Evolutionary conservation across 2,329 filamentous ascomycete species (phyloP).

Genomic region (Colletotrichum kahawae): DNA sequence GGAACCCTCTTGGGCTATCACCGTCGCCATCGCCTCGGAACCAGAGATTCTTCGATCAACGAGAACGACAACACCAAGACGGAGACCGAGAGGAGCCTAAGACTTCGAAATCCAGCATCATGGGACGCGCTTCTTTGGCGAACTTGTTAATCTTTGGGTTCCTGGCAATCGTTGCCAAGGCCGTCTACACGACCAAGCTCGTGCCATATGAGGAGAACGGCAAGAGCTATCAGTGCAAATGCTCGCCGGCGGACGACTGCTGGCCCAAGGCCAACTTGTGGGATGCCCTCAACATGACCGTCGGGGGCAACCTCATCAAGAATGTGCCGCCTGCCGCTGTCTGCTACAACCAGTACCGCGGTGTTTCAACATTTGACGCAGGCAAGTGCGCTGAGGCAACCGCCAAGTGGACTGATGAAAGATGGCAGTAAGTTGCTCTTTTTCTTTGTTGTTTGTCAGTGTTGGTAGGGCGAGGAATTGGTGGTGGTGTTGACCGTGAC

Average conservation of each 20-base stretch:
- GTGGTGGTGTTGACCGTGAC: neutral
- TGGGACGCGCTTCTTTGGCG: neutral
- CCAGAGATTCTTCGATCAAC: neutral
- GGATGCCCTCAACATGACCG: slow-evolving; percentile 49
- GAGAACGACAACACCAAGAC: neutral
- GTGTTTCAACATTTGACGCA: slow-evolving; percentile 39
- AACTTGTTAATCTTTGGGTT: neutral
- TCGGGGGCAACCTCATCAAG: slow-evolving; percentile 51
- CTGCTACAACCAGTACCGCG: slow-evolving; percentile 41
- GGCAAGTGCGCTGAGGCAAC: slow-evolving; percentile 36
- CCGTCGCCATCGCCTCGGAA: neutral
- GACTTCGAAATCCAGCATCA: neutral
- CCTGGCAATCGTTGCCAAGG: neutral
- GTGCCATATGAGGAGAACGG: slow-evolving; percentile 11
- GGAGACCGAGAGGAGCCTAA: neutral
- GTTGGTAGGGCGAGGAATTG: neutral
- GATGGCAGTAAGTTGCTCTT: slow-evolving; percentile 39
- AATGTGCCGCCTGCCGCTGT: slow-evolving; percentile 51
- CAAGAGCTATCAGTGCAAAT: slow-evolving; percentile 38
- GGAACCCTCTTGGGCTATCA: neutral
- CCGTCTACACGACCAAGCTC: neutral
- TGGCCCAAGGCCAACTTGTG: slow-evolving; percentile 52
- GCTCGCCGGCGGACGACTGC: slow-evolving; percentile 52
- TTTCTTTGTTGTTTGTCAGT: too few relatives aligned
- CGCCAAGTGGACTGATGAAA: slow-evolving; percentile 35